These are phyloP conservation scores for Penicillium sclerotiorum DNA, from an alignment of 2,329 filamentous ascomycete genomes.

Conservation along the genomic window DNA sequence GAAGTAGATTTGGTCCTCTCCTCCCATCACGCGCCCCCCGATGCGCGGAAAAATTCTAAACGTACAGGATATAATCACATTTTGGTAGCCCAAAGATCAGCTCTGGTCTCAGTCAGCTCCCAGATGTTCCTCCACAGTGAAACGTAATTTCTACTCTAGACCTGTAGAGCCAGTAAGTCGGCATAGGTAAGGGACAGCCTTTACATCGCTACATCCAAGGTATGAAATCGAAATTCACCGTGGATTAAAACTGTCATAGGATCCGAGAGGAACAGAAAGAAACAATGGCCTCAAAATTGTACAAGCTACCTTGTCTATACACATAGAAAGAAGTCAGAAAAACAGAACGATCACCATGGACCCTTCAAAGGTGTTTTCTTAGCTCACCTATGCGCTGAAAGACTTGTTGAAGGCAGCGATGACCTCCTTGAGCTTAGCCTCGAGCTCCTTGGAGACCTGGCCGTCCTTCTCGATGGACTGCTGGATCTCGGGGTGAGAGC, in stretches of 20 bases:
- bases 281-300: slow-evolving; percentile 49
- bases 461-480: slow-evolving; percentile 93
- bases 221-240: slow-evolving; percentile 16
- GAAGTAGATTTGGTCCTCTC: slow-evolving; percentile 31
- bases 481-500: slow-evolving; percentile 82
- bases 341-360: slow-evolving; percentile 41
- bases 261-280: slow-evolving; percentile 36
- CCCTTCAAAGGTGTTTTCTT: slow-evolving; percentile 34
- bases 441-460: slow-evolving; percentile 90
- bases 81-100: slow-evolving; percentile 26
- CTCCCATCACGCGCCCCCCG: slow-evolving; percentile 29
- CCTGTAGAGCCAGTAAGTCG: slow-evolving; percentile 19
- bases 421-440: slow-evolving; percentile 65
- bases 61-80: slow-evolving; percentile 47
- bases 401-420: slow-evolving; percentile 86
- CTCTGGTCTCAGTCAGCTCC: neutral
- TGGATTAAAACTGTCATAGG: slow-evolving; percentile 12
- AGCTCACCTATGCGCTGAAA: slow-evolving; percentile 62
- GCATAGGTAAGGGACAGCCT: slow-evolving; percentile 12
- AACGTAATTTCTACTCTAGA: slow-evolving; percentile 23
- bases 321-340: slow-evolving; percentile 42
- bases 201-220: slow-evolving; percentile 35
- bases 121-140: too few relatives aligned
- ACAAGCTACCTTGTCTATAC: slow-evolving; percentile 50
- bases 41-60: slow-evolving; percentile 42